Evolutionary conservation across 2,329 filamentous ascomycete genomes (phyloP).

Genomic region (Xenosphaeropsis pyriputrescens): DNA sequence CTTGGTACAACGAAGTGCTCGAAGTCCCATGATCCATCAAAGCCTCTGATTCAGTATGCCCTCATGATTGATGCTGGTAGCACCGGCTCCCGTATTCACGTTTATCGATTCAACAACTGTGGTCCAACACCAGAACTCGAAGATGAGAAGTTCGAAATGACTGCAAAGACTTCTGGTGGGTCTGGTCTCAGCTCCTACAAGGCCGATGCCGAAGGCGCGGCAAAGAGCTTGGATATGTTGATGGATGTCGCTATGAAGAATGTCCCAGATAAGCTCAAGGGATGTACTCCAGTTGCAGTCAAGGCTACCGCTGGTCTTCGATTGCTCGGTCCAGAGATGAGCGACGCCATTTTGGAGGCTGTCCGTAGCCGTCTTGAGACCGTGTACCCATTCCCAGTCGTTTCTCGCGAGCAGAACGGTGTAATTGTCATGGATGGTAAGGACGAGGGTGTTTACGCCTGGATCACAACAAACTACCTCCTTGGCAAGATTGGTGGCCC

Average conservation of each 20-base stretch:
- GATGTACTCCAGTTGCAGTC: constrained; percentile 90
- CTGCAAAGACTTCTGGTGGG: constrained; percentile 67
- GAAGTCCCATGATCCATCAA: constrained; percentile 70
- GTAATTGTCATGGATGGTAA: constrained; percentile 96
- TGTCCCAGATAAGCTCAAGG: constrained; percentile 78
- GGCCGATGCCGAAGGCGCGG: constrained; percentile 73
- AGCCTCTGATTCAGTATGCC: constrained; percentile 92
- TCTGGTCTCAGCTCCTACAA: constrained; percentile 70
- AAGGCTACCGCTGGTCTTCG: constrained; percentile 93
- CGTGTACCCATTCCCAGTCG: constrained; percentile 86
- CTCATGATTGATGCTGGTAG: constrained; percentile 98
- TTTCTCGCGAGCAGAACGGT: constrained; percentile 70
- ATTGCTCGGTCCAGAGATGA: constrained; percentile 68
- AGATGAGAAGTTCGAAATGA: constrained; percentile 86
- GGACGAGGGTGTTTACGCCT: constrained; percentile 94
- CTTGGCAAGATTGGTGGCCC: constrained; percentile 93
- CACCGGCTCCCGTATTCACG: constrained; percentile 94
- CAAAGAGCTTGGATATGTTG: constrained; percentile 75
- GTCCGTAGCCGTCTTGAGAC: constrained; percentile 76
- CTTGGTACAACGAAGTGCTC: constrained; percentile 63
- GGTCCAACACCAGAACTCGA: constrained; percentile 90
- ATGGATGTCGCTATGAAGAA: constrained; percentile 73
- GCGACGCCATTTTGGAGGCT: constrained; percentile 69
- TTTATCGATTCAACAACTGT: constrained; percentile 99
- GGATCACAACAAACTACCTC: constrained; percentile 98